These are phyloP conservation scores for Oryza nivara DNA, from an alignment of 176 grass and related monocot genomes.

Conservation along the genomic window DNA sequence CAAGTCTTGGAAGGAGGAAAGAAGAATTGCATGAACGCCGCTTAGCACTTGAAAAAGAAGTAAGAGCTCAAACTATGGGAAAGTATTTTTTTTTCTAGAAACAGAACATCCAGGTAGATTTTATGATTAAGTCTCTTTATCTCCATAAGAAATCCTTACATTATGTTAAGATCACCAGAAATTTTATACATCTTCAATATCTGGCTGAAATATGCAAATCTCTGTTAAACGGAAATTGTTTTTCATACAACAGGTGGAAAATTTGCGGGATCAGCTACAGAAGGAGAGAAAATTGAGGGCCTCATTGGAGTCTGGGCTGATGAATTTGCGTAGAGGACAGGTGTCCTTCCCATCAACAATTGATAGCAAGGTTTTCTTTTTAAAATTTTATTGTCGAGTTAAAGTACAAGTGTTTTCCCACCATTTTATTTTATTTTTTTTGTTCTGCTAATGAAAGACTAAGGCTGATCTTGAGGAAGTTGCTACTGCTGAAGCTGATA, in stretches of 20 bases:
- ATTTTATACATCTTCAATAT: not conserved
- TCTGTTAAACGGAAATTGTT: slow-evolving; percentile 24
- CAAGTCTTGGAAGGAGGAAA: slow-evolving; percentile 69
- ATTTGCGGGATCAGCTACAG: slow-evolving; percentile 74
- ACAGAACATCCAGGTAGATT: slow-evolving; percentile 19
- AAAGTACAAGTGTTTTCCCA: slow-evolving; percentile 8
- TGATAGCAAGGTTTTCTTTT: slow-evolving; percentile 73
- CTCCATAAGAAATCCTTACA: not conserved
- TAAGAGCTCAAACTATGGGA: slow-evolving; percentile 51
- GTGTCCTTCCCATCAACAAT: slow-evolving; percentile 57
- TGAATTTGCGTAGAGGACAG: slow-evolving; percentile 71
- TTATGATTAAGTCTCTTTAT: slow-evolving; percentile 1
- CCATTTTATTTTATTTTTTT: not conserved
- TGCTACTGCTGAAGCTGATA: slow-evolving; percentile 81
- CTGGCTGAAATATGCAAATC: slow-evolving; percentile 1
- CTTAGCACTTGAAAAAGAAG: slow-evolving; percentile 86
- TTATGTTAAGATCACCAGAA: not conserved
- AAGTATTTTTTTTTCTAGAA: slow-evolving; percentile 34
- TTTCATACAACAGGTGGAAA: slow-evolving; percentile 75
- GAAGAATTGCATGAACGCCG: slow-evolving; percentile 66
- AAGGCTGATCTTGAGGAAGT: slow-evolving; percentile 86
- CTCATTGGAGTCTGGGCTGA: slow-evolving; percentile 78
- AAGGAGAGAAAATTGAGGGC: slow-evolving; percentile 77
- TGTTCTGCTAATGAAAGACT: slow-evolving; percentile 60
- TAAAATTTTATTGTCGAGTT: slow-evolving; percentile 34